Evolutionary conservation across 2,329 filamentous ascomycete species (phyloP), one percentile per base, ranked within the genome.

Genomic region (Cercospora zeae-maydis): DNA sequence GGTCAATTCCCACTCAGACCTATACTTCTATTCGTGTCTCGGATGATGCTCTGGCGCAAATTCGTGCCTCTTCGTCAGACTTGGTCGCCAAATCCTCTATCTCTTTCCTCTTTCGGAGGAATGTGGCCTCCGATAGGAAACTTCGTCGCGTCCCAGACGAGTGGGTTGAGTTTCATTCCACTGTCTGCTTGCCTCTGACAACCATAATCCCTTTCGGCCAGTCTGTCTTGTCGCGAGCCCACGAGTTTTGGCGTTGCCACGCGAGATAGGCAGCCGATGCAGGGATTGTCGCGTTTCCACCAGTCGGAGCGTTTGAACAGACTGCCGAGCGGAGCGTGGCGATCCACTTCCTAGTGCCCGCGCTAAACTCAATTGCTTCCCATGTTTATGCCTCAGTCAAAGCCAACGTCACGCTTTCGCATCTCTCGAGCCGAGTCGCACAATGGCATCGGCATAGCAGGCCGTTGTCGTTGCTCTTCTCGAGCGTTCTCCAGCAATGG

Each of bases 181-280:
- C 24, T 27, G 24, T 27, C 24, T 27, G 24, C 24, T n/a, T 27
- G 24, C 3, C 24, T 27, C 24, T 27, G 24, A 27, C 24, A 27
- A 27, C 3, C 24, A 27, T 3, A 3, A 27, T n/a, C n/a, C n/a
- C 24, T 27, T 6, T 27, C 24, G 24, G 24, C 6, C 24, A 27
- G 6, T 27, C 24, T 27, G 6, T 27, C 24, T 27, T 6, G 3
- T 19, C 39, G 39, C 39, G 39, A 42, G 19, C 16, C 6, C 24
- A 52, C 57, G 57, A 52, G 57, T n/a, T 51, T 34, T 51, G 39
- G 57, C 30, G 57, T 59, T 52, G 45, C 31, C 39, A 52, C 57
- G 45, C 45, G 57, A 59, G 27, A 34, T 30, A 59, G 57, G 42
- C 57, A 51, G 42, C 42, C 31, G 19, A 2, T 13, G 45, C 57